These are phyloP conservation scores for Podospora pseudoanserina DNA, from an alignment of 495 filamentous ascomycete genomes.

Conservation along the genomic window DNA sequence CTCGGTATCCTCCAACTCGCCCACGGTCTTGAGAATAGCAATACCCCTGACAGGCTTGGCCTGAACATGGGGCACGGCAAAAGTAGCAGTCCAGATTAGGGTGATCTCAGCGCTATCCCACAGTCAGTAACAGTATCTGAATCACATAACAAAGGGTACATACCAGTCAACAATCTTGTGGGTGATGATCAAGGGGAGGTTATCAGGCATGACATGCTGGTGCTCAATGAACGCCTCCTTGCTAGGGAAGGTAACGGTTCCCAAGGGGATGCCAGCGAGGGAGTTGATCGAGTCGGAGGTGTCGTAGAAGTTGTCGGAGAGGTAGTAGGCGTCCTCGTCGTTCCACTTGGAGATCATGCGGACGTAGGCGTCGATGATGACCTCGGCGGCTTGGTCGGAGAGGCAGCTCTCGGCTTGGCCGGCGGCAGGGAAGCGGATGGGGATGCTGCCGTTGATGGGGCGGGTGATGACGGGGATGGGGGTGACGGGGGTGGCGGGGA, in stretches of 20 bases:
- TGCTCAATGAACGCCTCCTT: constrained; percentile 26
- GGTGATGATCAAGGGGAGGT: constrained; percentile 12
- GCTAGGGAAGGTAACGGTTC: constrained; percentile 28
- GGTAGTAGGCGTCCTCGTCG: constrained; percentile 23
- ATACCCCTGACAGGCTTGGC: constrained; percentile 26
- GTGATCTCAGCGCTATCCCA: constrained; percentile 28
- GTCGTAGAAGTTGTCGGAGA: constrained; percentile 26
- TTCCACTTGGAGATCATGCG: constrained; percentile 29
- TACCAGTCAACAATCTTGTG: constrained; percentile 4
- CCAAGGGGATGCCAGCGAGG: constrained; percentile 25
- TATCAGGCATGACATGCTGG: constrained; percentile 18
- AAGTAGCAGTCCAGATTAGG: constrained; percentile 30
- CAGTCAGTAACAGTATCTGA: not conserved
- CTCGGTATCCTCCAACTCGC: constrained; percentile 7
- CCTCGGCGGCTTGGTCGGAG: constrained; percentile 23
- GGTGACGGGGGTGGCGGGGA: not conserved
- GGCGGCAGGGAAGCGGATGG: not conserved
- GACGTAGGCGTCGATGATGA: constrained; percentile 25
- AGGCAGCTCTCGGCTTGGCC: not conserved
- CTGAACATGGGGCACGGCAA: constrained; percentile 9
- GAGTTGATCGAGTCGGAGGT: constrained; percentile 33
- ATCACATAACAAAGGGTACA: not conserved
- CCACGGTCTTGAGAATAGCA: constrained; percentile 23
- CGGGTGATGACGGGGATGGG: not conserved
- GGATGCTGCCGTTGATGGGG: not conserved